Percentiles rank a stretch among this genome's conserved stretches.
phyloP scores from a whole-genome alignment of 1,139 yeast genomes.

The Saccharomyces pastorianus region DNA sequence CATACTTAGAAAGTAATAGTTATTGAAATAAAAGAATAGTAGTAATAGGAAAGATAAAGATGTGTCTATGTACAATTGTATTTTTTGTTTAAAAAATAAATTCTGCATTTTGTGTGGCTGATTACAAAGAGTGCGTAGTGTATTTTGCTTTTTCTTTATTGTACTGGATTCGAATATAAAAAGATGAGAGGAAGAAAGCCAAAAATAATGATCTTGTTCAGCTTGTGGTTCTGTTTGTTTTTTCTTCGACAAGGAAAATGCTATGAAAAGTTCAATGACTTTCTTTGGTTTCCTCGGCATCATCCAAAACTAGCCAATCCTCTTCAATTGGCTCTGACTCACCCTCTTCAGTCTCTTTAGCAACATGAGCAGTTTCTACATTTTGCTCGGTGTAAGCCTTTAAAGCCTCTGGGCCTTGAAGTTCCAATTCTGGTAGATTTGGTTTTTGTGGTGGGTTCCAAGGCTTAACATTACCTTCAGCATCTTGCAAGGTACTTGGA shows the following conservation, averaged over 20 bases:
- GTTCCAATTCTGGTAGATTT: conserved; percentile 63
- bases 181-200: neutral
- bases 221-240: neutral
- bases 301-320: conserved; percentile 66
- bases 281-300: conserved; percentile 55
- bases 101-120: neutral
- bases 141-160: neutral
- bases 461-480: conserved; percentile 71
- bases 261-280: conserved; percentile 35
- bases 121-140: neutral
- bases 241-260: neutral
- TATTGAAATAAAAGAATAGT: neutral
- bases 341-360: neutral
- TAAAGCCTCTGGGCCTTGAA: conserved; percentile 46
- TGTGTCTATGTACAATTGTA: neutral
- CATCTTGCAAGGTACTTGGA: conserved; percentile 62
- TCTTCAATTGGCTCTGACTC: conserved; percentile 41
- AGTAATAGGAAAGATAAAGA: neutral
- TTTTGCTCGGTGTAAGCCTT: conserved; percentile 64
- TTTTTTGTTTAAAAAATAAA: neutral
- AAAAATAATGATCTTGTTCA: neutral
- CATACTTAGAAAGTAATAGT: neutral
- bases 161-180: neutral
- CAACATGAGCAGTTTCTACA: conserved; percentile 53
- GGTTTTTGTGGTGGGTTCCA: conserved; percentile 78